Evolutionary conservation across 2,329 filamentous ascomycete species (phyloP).

Genomic region (Colletotrichum simmondsii): DNA sequence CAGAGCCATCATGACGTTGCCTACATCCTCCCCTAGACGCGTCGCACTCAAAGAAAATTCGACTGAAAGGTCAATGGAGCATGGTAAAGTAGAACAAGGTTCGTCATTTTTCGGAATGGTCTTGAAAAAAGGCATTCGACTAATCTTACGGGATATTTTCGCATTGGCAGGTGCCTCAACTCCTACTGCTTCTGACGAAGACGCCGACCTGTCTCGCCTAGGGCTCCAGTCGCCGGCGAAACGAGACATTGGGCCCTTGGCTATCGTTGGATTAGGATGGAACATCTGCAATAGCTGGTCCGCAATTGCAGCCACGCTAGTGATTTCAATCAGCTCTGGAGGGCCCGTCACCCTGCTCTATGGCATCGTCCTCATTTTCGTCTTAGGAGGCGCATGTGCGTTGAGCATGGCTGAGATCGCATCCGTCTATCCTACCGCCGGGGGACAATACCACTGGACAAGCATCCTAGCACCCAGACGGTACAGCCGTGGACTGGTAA

Average conservation of each 20-base stretch:
- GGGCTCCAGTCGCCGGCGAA: constrained; percentile 14
- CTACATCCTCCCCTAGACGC: background rate
- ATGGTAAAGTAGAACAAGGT: background rate
- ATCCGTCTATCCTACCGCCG: constrained; percentile 49
- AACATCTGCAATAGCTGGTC: constrained; percentile 41
- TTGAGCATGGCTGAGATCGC: constrained; percentile 49
- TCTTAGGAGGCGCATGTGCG: constrained; percentile 40
- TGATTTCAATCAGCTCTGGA: constrained; percentile 32
- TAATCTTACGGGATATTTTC: background rate
- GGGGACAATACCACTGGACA: constrained; percentile 52
- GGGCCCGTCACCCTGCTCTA: constrained; percentile 39
- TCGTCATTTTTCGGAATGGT: background rate
- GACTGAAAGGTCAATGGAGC: background rate
- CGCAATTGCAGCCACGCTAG: constrained; percentile 37
- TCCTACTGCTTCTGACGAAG: background rate
- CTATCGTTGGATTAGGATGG: constrained; percentile 9
- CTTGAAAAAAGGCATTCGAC: background rate
- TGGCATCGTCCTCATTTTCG: constrained; percentile 41
- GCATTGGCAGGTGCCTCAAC: background rate
- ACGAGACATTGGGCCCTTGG: constrained; percentile 18
- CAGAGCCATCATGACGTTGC: background rate
- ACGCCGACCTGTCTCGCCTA: constrained; percentile 14
- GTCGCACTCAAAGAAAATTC: background rate
- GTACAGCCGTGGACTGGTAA: constrained; percentile 15
- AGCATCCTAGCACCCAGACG: constrained; percentile 41